Evolutionary conservation across 108 stramenopile genomes (phyloP), one percentile per base, ranked within the genome.

Genomic region (Hondaea fermentalgiana): DNA sequence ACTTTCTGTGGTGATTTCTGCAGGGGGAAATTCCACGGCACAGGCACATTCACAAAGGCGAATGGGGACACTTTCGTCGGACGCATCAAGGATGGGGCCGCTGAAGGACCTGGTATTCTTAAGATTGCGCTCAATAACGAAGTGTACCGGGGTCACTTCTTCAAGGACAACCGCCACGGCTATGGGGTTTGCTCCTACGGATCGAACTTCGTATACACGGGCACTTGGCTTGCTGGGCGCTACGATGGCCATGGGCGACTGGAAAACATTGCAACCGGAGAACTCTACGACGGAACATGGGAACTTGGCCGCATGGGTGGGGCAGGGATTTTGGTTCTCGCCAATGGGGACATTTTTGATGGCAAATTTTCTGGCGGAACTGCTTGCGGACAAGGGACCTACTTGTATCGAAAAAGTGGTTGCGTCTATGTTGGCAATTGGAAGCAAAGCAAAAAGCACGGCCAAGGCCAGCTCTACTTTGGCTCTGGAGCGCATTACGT

Each of bases 221-320:
- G 76, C 19, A 83, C 45, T 45, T 83, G 76, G 76, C 19, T n/a
- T 35, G 28, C n/a, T 21, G 76, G 76, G 6, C 76, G 51, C 76
- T 83, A 53, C 28, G 76, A 83, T 23, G 76, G 76, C 45, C 45
- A 83, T 12, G 76, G 76, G 1, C 76, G 45, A 6, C 51, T 83
- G 8, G 49, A 83, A 35, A 83, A 83, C 49, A 6, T 53, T 16
- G 51, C n/a, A 14, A 83, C 76, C 4, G 76, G 76, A 53, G 76
- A 83, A 23, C 45, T 83, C 3, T 98, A 98, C 89, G 96, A 97
- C 88, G 97, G 97, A 6, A 92, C 91, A 59, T 98, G 96, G 96
- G 93, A 94, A 12, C 90, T 94, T 55, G 96, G 96, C 91, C 91
- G 94, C 5, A 97, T 97, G 96, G 96, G 97, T 87, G 97, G 97